Evolutionary conservation across 352 stramenopile genomes (phyloP).

Genomic region (Globisporangium heterothallicum): DNA sequence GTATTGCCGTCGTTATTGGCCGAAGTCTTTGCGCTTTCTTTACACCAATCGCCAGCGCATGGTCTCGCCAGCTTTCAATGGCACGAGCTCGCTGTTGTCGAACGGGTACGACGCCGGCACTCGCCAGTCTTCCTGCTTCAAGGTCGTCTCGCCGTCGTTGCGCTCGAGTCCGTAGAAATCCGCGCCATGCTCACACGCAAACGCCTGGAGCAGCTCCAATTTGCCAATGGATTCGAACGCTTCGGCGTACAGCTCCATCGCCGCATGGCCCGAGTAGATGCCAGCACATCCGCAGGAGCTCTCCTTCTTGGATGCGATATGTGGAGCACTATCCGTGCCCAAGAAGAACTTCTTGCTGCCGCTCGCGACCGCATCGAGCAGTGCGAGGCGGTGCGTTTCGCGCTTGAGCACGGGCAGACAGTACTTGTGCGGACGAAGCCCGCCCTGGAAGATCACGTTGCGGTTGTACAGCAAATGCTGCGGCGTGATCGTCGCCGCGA

Average conservation of each 20-base stretch:
- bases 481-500: conserved; percentile 97
- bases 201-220: conserved; percentile 93
- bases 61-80: conserved; percentile 90
- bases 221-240: conserved; percentile 93
- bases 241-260: conserved; percentile 96
- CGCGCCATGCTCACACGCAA: conserved; percentile 92
- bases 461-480: conserved; percentile 99
- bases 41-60: conserved; percentile 87
- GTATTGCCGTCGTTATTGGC: not conserved
- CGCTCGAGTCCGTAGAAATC: conserved; percentile 96
- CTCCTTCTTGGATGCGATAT: conserved; percentile 92
- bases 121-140: conserved; percentile 87
- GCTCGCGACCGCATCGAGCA: conserved; percentile 88
- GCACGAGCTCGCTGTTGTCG: conserved; percentile 81
- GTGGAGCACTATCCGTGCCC: conserved; percentile 97
- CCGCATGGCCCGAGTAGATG: conserved; percentile 95
- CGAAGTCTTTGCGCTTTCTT: not conserved
- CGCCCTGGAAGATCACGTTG: conserved; percentile 92
- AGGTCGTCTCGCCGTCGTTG: conserved; percentile 83
- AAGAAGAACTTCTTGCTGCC: conserved; percentile 97
- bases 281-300: conserved; percentile 91
- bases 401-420: conserved; percentile 99
- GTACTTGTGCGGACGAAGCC: conserved; percentile 98
- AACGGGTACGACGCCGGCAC: conserved; percentile 92
- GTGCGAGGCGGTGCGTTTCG: conserved; percentile 88